A percentile compares a stretch with the other conserved stretches of the same genome.
phyloP scores from a whole-genome alignment of 2,329 filamentous ascomycete species.

The Epichloe amarillans region DNA sequence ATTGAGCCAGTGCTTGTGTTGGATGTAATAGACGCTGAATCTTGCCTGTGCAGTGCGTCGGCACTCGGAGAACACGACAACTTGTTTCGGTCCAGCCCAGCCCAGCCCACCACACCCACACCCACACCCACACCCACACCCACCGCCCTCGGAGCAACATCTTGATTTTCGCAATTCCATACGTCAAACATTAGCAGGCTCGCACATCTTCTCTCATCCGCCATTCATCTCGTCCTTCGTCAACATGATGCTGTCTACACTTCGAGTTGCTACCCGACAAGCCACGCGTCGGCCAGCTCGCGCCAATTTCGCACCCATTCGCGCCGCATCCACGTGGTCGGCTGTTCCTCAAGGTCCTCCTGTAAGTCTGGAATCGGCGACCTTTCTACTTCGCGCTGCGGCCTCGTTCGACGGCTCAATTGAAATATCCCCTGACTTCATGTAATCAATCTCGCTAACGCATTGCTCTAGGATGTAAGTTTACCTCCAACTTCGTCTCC shows the following conservation, averaged over 20 bases:
- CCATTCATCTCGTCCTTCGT: not conserved
- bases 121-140: not conserved
- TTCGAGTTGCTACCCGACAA: conserved; percentile 40
- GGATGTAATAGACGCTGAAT: too few relatives aligned
- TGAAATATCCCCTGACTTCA: not conserved
- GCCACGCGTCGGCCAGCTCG: conserved; percentile 28
- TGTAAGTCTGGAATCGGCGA: conserved; percentile 40
- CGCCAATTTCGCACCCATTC: conserved; percentile 28
- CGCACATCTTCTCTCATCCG: conserved; percentile 2
- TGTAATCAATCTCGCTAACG: not conserved
- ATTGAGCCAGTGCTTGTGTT: too few relatives aligned
- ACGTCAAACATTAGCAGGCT: not conserved
- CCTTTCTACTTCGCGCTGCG: not conserved
- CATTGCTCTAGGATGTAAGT: conserved; percentile 9
- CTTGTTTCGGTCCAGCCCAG: not conserved
- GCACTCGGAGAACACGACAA: too few relatives aligned
- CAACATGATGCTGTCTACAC: conserved; percentile 43
- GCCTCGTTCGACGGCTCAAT: not conserved
- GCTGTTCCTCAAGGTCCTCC: conserved; percentile 89
- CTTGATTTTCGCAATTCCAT: not conserved
- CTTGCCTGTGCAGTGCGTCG: too few relatives aligned
- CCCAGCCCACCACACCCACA: not conserved
- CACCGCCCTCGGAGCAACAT: conserved; percentile 1
- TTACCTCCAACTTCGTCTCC: not conserved
- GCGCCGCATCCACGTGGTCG: conserved; percentile 71